A percentile compares a stretch with the other conserved stretches of the same genome.
These are phyloP conservation scores for carrot (Daucus carota) DNA, from an alignment of 129 eudicot species.

Conservation along the genomic window DH1_v3.0 NC_030381.2:51816501-51817000, in stretches of 20 bases:
- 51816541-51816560: no score
- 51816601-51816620: neutral
- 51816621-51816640: conserved; percentile 20
- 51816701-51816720: conserved; percentile 31
- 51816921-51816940: no score
- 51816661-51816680: conserved; percentile 16
- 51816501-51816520: no score
- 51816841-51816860: neutral
- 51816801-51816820: neutral
- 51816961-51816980: no score
- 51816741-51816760: conserved; percentile 42
- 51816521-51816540: no score
- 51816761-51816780: conserved; percentile 52
- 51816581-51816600: conserved; percentile 3
- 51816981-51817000: neutral
- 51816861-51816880: neutral
- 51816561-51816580: neutral
- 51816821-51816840: neutral
- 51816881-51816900: neutral
- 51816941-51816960: no score
- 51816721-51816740: conserved; percentile 36
- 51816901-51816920: neutral
- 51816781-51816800: conserved; percentile 55
- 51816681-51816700: conserved; percentile 40
- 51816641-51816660: conserved; percentile 36